phyloP scores from a whole-genome alignment of 2,329 filamentous ascomycete species.

The Periconia sp. region DNA sequence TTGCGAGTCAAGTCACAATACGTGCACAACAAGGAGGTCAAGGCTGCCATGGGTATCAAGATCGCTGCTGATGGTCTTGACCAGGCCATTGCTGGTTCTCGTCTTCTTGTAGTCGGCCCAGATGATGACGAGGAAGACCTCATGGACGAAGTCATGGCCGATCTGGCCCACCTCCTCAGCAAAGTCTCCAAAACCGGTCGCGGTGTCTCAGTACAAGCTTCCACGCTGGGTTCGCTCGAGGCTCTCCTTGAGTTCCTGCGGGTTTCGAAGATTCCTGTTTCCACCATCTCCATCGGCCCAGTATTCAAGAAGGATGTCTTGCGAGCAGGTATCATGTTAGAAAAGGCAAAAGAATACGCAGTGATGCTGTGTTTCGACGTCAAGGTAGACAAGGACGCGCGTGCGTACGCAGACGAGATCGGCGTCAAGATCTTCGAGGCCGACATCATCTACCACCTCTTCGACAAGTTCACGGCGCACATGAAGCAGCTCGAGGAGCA shows the following conservation, averaged over 20 bases:
- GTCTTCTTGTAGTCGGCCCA: slow-evolving; percentile 88
- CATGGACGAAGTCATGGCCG: slow-evolving; percentile 92
- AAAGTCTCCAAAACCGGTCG: slow-evolving; percentile 89
- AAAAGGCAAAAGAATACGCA: slow-evolving; percentile 93
- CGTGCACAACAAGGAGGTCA: slow-evolving; percentile 99
- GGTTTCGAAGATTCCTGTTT: slow-evolving; percentile 93
- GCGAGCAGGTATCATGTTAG: slow-evolving; percentile 89
- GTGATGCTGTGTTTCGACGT: slow-evolving; percentile 99
- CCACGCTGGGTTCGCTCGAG: slow-evolving; percentile 94
- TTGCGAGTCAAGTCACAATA: slow-evolving; percentile 93
- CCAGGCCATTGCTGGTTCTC: slow-evolving; percentile 92
- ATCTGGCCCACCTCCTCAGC: slow-evolving; percentile 87
- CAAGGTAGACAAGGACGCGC: slow-evolving; percentile 97
- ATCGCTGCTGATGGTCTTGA: slow-evolving; percentile 96
- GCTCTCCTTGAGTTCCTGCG: slow-evolving; percentile 95
- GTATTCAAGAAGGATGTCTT: slow-evolving; percentile 98
- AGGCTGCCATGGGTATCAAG: slow-evolving; percentile 97
- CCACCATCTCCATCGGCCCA: slow-evolving; percentile 94
- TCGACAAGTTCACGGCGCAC: slow-evolving; percentile 94
- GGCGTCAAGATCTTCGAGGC: slow-evolving; percentile 98
- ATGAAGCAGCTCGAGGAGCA: slow-evolving; percentile 84
- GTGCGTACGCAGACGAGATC: slow-evolving; percentile 85
- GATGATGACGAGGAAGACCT: slow-evolving; percentile 97
- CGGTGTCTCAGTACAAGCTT: slow-evolving; percentile 96
- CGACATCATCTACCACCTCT: slow-evolving; percentile 98